Base-by-base conservation (phyloP, 2,329 filamentous ascomycete genomes). In the Aspergillus proliferans region DNA sequence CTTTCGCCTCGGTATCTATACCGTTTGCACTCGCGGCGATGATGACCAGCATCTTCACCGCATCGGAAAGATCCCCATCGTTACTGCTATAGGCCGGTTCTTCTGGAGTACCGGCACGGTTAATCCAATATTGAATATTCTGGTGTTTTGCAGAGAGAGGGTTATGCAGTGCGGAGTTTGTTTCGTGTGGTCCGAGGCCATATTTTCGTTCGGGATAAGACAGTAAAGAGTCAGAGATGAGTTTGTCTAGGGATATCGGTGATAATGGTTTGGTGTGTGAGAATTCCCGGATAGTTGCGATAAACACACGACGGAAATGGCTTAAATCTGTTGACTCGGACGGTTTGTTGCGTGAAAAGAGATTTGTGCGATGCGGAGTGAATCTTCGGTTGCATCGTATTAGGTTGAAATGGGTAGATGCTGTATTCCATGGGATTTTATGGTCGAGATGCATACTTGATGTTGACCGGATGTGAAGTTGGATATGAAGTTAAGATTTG, bases 401-500 rank as follows among this genome's bases (percentile, higher is more conserved):
- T 10, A 42, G 7, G 1, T 18, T 15, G 6, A 49, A 21, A 10
- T 49, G 47, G 6, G 42, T 2, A 34, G 47, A 41, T 14, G 43
- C 34, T 9, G 47, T 49, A 26, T 45, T 49, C 47, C 47, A 49
- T 15, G 47, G 43, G 42, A 49, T 42, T 45, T 49, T 49, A 43
- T 49, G 47, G 12, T 49, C 36, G 5, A 45, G 43, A 33, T 49
- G 47, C 47, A 49, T 49, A 30, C 10, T 30, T 30, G 9, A 30
- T 30, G 26, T 30, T 30, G 26, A 30, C 24, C 24, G 22, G 6
- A 6, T 22, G 22, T 22, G 22, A 22, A 5, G 24, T 30, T 28
- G 9, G 26, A 30, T 30, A 30, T 30, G 26, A 10, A 26, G 26
- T 28, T 28, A 1, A 12, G 10, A 30, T 26, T 30, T 12, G 26